Percentiles rank a stretch among this genome's conserved stretches.
phyloP scores from a whole-genome alignment of 371 early-diverging fungal genomes.

The Saksenaea oblongispora region DNA sequence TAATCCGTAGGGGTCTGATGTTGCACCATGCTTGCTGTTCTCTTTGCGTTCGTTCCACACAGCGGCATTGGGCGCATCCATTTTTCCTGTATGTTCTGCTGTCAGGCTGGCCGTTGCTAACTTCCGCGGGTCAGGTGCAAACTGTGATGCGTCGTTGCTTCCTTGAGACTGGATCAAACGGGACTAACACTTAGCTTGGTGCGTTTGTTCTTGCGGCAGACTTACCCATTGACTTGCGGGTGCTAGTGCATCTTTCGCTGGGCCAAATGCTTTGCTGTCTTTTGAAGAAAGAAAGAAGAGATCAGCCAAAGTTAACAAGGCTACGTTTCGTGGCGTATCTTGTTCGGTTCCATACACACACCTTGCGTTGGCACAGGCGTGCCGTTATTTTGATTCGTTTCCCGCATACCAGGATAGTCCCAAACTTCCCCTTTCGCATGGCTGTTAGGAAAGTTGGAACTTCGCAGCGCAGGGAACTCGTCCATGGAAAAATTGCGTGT shows the following conservation, averaged over 20 bases:
- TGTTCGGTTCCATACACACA: neutral
- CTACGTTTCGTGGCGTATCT: neutral
- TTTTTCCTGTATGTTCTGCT: neutral
- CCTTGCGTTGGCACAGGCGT: neutral
- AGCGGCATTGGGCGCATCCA: neutral
- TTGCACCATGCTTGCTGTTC: neutral
- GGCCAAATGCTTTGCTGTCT: neutral
- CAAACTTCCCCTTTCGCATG: neutral
- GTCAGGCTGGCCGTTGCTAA: neutral
- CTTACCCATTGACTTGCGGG: neutral
- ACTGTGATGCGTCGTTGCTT: neutral
- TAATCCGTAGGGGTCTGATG: constrained; percentile 57
- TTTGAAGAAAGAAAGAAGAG: neutral
- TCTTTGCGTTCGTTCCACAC: neutral
- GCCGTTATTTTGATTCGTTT: neutral
- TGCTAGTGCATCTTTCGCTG: neutral
- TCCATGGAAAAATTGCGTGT: constrained; percentile 52
- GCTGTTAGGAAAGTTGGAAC: constrained; percentile 12
- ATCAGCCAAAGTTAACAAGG: neutral
- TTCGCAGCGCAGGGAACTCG: constrained; percentile 52
- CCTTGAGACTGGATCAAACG: neutral
- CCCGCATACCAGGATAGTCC: neutral
- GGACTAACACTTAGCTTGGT: too few species aligned
- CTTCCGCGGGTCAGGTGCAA: neutral
- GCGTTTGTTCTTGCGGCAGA: neutral